These are phyloP conservation scores for Apostasia ramifera DNA, from an alignment of 106 monocot species.

Conservation along the genomic window DNA sequence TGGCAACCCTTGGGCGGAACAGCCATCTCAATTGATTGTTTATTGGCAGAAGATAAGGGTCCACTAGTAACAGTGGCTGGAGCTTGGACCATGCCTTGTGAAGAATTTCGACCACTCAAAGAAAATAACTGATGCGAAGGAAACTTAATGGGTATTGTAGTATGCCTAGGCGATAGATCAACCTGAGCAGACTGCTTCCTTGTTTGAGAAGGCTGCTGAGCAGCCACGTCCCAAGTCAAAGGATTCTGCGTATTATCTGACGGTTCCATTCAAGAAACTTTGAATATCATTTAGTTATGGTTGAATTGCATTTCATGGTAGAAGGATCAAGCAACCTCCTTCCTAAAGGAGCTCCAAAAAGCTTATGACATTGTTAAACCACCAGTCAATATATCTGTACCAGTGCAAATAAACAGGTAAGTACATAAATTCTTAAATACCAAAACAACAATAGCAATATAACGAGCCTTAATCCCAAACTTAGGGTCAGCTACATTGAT, in stretches of 20 bases:
- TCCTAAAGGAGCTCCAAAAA: no score
- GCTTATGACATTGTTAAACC: no score
- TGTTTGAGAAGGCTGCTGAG: constrained; percentile 25
- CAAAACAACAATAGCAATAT: no score
- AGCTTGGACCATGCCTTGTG: constrained; percentile 13
- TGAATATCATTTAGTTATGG: no score
- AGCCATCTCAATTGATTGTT: constrained; percentile 20
- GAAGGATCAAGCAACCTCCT: no score
- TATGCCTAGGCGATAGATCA: constrained; percentile 19
- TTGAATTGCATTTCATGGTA: no score
- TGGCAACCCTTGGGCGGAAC: constrained; percentile 5
- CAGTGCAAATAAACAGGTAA: no score
- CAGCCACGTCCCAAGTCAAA: constrained; percentile 10
- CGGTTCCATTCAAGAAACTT: constrained; percentile 15
- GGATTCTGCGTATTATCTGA: constrained; percentile 25
- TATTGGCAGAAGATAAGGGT: constrained; percentile 15
- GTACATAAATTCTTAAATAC: no score
- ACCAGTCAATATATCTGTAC: no score
- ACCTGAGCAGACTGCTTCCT: constrained; percentile 27
- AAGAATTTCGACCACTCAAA: constrained; percentile 7
- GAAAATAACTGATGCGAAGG: constrained; percentile 18
- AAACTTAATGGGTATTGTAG: constrained; percentile 23
- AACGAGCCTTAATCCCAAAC: no score
- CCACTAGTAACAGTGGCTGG: constrained; percentile 5
- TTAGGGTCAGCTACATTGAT: no score